phyloP scores from a whole-genome alignment of 495 filamentous ascomycete genomes.

The Penicillium macrosclerotiorum region DNA sequence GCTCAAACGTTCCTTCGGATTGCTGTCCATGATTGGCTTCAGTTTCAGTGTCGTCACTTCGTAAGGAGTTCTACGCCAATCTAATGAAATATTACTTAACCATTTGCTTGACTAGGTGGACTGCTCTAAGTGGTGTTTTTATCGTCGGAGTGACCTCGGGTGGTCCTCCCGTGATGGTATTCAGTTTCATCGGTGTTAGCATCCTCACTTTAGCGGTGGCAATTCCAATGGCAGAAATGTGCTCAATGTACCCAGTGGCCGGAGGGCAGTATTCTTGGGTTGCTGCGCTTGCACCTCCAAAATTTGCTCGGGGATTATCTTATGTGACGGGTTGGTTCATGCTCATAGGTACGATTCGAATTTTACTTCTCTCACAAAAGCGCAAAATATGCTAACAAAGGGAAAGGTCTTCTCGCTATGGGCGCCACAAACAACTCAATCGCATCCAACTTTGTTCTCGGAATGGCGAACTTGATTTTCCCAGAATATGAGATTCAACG shows the following conservation, averaged over 20 bases:
- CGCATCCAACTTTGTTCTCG: constrained; percentile 53
- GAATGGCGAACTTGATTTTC: constrained; percentile 52
- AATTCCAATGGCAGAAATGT: constrained; percentile 59
- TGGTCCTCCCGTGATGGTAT: constrained; percentile 58
- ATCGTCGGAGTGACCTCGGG: constrained; percentile 55
- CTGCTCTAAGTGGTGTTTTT: constrained; percentile 54
- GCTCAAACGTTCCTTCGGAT: constrained; percentile 55
- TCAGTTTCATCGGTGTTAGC: constrained; percentile 53
- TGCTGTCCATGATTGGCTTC: constrained; percentile 60
- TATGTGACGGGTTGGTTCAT: constrained; percentile 56
- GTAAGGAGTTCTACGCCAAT: constrained; percentile 16
- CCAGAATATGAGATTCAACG: constrained; percentile 52
- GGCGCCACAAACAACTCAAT: constrained; percentile 59
- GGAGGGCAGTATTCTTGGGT: constrained; percentile 60
- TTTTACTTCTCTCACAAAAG: too few species aligned
- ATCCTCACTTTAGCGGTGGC: constrained; percentile 51
- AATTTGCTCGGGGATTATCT: constrained; percentile 43
- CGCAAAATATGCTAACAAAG: neutral
- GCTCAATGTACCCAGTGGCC: constrained; percentile 51
- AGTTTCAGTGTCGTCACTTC: constrained; percentile 58
- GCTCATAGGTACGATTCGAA: constrained; percentile 40
- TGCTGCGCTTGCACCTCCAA: constrained; percentile 53
- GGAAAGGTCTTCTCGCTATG: constrained; percentile 52
- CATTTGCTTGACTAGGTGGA: constrained; percentile 45
- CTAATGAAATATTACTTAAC: neutral